phyloP scores from a whole-genome alignment of 176 grass and related monocot species.

The Puya raimondii region DNA sequence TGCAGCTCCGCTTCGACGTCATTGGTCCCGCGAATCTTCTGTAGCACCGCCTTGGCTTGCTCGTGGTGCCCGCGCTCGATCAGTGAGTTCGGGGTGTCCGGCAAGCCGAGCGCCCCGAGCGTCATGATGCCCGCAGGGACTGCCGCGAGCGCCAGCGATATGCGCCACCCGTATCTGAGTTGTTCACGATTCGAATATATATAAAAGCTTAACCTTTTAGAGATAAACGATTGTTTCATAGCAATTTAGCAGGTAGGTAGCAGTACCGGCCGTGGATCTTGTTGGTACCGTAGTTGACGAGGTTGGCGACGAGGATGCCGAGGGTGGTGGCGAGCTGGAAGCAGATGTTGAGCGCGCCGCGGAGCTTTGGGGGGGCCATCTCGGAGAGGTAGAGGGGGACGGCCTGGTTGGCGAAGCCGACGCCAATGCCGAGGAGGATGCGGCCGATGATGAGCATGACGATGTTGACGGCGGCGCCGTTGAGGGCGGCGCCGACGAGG shows the following conservation, averaged over 20 bases:
- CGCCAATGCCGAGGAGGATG: neutral
- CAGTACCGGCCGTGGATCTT: neutral
- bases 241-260: too few relatives aligned
- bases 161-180: constrained; percentile 8
- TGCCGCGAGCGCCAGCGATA: neutral
- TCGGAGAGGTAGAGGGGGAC: constrained; percentile 22
- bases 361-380: constrained; percentile 1
- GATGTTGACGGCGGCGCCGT: constrained; percentile 1
- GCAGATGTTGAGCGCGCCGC: constrained; percentile 11
- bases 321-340: constrained; percentile 12
- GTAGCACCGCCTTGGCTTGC: neutral
- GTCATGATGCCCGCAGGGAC: constrained; percentile 3
- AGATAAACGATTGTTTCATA: too few relatives aligned
- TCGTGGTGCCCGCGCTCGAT: neutral
- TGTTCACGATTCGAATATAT: too few relatives aligned
- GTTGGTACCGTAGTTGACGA: constrained; percentile 16
- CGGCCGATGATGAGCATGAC: constrained; percentile 15
- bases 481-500: constrained; percentile 2
- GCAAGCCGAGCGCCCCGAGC: constrained; percentile 5
- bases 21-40: constrained; percentile 5
- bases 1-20: constrained; percentile 14
- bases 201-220: too few relatives aligned
- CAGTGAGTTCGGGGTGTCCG: constrained; percentile 18
- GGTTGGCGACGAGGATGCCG: constrained; percentile 4
- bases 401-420: constrained; percentile 15